A percentile compares a stretch with the other conserved stretches of the same genome.
These are phyloP conservation scores for Yarrowia sp. DNA, from an alignment of 805 yeast genomes.

Conservation along the genomic window DNA sequence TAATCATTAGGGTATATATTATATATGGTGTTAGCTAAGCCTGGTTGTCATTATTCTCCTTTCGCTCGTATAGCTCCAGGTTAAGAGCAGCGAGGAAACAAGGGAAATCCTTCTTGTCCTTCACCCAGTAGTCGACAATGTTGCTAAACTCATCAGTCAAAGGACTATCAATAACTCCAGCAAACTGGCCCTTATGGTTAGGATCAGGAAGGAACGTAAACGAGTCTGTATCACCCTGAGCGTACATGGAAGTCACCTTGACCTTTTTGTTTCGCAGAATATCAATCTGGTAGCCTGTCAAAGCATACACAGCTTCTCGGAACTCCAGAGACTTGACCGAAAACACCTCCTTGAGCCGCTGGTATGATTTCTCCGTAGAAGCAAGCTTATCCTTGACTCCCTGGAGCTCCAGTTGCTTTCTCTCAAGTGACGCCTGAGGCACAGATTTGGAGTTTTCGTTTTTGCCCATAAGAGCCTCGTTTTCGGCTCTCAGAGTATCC, in stretches of 20 bases:
- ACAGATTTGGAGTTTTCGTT: conserved; percentile 34
- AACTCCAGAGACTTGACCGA: conserved; percentile 68
- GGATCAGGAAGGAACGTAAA: conserved; percentile 54
- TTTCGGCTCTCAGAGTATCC: conserved; percentile 55
- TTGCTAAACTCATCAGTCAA: conserved; percentile 46
- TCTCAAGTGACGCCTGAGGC: conserved; percentile 64
- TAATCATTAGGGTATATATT: not conserved
- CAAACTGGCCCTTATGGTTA: conserved; percentile 51
- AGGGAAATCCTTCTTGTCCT: conserved; percentile 66
- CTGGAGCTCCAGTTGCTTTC: conserved; percentile 40
- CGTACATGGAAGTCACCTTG: conserved; percentile 52
- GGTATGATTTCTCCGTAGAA: conserved; percentile 31
- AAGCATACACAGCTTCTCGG: conserved; percentile 60
- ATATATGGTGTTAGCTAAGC: not conserved
- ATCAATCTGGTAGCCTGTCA: conserved; percentile 73
- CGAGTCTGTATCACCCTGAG: conserved; percentile 44
- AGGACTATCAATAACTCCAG: conserved; percentile 38
- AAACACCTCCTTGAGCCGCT: conserved; percentile 51
- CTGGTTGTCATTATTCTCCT: conserved; percentile 24
- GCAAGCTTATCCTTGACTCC: conserved; percentile 30
- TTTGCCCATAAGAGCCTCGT: conserved; percentile 49
- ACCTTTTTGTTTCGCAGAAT: conserved; percentile 57
- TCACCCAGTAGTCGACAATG: conserved; percentile 63
- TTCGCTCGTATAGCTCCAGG: conserved; percentile 58
- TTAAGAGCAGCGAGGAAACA: conserved; percentile 76